Conservation (phyloP, 495 filamentous ascomycete genomes). For the Neurospora sp. region DNA sequence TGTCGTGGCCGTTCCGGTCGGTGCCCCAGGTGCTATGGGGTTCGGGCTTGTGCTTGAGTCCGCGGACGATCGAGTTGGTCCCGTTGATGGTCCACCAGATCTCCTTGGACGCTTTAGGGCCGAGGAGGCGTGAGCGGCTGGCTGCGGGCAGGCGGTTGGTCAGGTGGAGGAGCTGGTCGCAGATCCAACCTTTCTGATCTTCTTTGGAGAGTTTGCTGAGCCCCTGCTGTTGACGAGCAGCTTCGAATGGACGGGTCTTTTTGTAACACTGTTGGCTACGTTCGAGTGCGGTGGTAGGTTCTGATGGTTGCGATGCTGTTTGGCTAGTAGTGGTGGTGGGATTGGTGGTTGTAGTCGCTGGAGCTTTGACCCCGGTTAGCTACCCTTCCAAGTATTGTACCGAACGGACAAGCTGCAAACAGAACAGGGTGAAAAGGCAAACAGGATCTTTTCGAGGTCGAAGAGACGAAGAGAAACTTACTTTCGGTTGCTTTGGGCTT, state of each 20-base stretch:
- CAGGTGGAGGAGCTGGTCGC: constrained; percentile 14
- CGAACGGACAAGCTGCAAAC: not conserved
- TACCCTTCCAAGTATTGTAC: not conserved
- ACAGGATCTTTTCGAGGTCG: not conserved
- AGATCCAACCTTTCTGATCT: constrained; percentile 25
- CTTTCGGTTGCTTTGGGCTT: constrained; percentile 23
- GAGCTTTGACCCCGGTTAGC: not conserved
- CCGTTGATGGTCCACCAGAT: constrained; percentile 39
- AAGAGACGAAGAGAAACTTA: constrained; percentile 3
- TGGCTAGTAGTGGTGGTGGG: not conserved
- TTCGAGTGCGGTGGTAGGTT: constrained; percentile 25
- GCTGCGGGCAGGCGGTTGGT: constrained; percentile 19
- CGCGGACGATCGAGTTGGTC: constrained; percentile 30
- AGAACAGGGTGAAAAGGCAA: not conserved
- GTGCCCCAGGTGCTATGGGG: constrained; percentile 27
- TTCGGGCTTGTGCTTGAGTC: constrained; percentile 11
- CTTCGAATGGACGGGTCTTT: constrained; percentile 27
- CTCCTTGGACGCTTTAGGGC: constrained; percentile 35
- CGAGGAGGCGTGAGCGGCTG: constrained; percentile 21
- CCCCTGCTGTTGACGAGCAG: constrained; percentile 16
- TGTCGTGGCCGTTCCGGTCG: constrained; percentile 31
- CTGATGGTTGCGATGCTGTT: not conserved
- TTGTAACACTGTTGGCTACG: constrained; percentile 25
- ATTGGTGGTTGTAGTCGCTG: not conserved
- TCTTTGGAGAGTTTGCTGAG: constrained; percentile 25